Conservation (phyloP, 257 asterid species). For the Hygrophila difformis region DNA sequence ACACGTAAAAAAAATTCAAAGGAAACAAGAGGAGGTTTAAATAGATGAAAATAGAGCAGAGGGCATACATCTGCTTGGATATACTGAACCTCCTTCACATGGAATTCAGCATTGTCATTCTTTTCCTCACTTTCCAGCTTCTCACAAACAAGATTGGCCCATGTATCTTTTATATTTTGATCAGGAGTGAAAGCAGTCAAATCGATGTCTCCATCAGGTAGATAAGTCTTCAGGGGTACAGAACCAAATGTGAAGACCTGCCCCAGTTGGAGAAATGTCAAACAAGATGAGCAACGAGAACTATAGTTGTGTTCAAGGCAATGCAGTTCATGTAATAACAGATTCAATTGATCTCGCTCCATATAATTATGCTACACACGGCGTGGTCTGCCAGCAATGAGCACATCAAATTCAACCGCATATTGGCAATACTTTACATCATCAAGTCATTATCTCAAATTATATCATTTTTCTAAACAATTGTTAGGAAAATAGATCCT, state of each 20-base stretch:
- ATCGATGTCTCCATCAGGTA: slow-evolving; percentile 76
- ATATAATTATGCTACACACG: neutral
- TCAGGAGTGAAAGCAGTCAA: slow-evolving; percentile 60
- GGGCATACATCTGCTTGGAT: slow-evolving; percentile 89
- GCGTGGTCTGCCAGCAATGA: slow-evolving; percentile 4
- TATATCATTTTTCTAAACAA: too few relatives aligned
- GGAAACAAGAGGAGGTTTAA: too few relatives aligned
- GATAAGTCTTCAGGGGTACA: slow-evolving; percentile 68
- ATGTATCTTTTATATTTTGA: slow-evolving; percentile 62
- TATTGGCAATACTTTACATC: neutral
- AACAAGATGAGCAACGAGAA: neutral
- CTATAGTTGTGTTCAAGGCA: slow-evolving; percentile 2
- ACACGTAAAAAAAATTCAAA: too few relatives aligned
- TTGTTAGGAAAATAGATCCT: too few relatives aligned
- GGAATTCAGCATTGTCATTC: slow-evolving; percentile 83
- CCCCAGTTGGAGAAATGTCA: slow-evolving; percentile 9
- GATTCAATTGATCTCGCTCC: slow-evolving; percentile 6
- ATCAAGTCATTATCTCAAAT: too few relatives aligned
- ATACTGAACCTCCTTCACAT: slow-evolving; percentile 96
- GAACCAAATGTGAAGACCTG: slow-evolving; percentile 74
- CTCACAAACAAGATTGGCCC: slow-evolving; percentile 92
- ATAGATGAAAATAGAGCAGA: too few relatives aligned
- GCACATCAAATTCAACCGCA: slow-evolving; percentile 1
- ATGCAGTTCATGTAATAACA: slow-evolving; percentile 1
- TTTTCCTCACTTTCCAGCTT: slow-evolving; percentile 85